phyloP scores from a whole-genome alignment of 306 rosid species.

The Elaeagnus macrophylla region DNA sequence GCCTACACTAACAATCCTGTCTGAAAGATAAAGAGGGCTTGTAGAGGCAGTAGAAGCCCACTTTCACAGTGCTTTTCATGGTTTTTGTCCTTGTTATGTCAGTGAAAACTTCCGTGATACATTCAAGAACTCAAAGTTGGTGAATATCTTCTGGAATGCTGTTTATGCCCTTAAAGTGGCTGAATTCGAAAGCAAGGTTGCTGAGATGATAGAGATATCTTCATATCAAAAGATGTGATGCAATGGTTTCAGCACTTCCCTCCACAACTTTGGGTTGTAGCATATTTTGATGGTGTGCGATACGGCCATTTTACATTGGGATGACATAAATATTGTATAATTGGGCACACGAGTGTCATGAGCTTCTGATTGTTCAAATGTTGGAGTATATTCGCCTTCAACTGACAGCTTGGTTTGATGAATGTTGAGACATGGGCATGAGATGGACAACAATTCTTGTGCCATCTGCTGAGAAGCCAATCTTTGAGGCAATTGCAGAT shows the following conservation, averaged over 20 bases:
- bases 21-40: constrained; percentile 73
- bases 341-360: constrained; percentile 98
- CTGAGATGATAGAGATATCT: constrained; percentile 84
- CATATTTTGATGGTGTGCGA: constrained; percentile 90
- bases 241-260: constrained; percentile 82
- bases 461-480: constrained; percentile 85
- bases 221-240: constrained; percentile 76
- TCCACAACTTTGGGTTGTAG: constrained; percentile 95
- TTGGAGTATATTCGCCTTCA: constrained; percentile 86
- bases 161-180: constrained; percentile 90
- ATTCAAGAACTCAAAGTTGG: constrained; percentile 86
- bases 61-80: constrained; percentile 86
- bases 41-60: constrained; percentile 92
- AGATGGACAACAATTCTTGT: constrained; percentile 79
- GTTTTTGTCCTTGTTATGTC: constrained; percentile 76
- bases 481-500: constrained; percentile 81
- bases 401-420: constrained; percentile 61
- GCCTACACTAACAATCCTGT: constrained; percentile 89
- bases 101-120: constrained; percentile 94
- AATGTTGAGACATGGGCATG: constrained; percentile 73
- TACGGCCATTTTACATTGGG: constrained; percentile 85
- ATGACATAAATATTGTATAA: constrained; percentile 88
- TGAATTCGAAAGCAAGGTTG: constrained; percentile 80
- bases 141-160: constrained; percentile 95
- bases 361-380: constrained; percentile 93